phyloP scores from a whole-genome alignment of 345 rosid species.

The Rhodomyrtus tomentosa region DNA sequence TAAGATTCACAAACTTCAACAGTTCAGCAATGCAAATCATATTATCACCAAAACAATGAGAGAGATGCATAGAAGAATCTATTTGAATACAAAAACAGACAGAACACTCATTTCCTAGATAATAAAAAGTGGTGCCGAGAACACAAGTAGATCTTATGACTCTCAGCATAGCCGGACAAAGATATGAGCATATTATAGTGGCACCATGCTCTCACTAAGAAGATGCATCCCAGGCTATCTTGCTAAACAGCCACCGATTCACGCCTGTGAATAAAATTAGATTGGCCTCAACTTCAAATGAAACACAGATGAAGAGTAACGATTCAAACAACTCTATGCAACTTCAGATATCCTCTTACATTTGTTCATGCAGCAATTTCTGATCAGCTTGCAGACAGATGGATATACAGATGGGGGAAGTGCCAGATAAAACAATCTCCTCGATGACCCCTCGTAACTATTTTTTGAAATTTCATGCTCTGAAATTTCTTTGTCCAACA shows the following conservation, averaged over 20 bases:
- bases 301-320: not conserved
- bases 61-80: not conserved
- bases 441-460: constrained; percentile 58
- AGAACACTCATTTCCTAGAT: not conserved
- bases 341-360: constrained; percentile 30
- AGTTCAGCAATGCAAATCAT: not conserved
- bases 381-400: constrained; percentile 86
- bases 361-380: constrained; percentile 68
- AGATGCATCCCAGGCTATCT: not conserved
- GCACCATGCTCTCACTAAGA: not conserved
- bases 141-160: not conserved
- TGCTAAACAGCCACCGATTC: not conserved
- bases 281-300: not conserved
- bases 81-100: not conserved
- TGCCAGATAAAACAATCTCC: constrained; percentile 88
- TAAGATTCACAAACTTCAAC: not conserved
- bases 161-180: not conserved
- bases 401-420: constrained; percentile 98
- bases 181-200: not conserved
- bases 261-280: not conserved
- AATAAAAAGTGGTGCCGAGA: not conserved
- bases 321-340: not conserved
- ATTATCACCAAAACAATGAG: not conserved
- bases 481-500: constrained; percentile 60
- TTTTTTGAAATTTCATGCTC: constrained; percentile 60